A percentile compares a stretch with the other conserved stretches of the same genome.
Evolutionary conservation across 805 yeast species (phyloP).

Genomic region (Kazachstania taianensis): DNA sequence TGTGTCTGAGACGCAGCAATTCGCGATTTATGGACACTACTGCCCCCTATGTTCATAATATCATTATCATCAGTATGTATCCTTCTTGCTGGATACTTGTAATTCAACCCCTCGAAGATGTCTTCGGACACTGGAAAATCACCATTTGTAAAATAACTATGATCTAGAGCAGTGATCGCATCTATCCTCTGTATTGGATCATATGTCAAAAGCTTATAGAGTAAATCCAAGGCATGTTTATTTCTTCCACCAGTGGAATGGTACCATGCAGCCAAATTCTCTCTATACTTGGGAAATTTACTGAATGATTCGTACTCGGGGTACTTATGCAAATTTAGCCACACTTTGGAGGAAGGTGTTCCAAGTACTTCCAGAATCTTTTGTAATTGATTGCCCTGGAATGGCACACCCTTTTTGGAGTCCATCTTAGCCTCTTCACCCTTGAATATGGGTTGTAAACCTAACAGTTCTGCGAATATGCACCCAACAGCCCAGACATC

Average conservation of each 20-base stretch:
- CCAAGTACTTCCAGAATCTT: slow-evolving; percentile 91
- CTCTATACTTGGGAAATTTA: slow-evolving; percentile 43
- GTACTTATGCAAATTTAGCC: slow-evolving; percentile 72
- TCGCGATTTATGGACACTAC: slow-evolving; percentile 13
- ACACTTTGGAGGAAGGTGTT: slow-evolving; percentile 63
- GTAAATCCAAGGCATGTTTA: slow-evolving; percentile 53
- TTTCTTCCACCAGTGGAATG: slow-evolving; percentile 70
- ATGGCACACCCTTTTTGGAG: slow-evolving; percentile 84
- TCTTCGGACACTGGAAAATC: slow-evolving; percentile 64
- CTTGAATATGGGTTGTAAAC: slow-evolving; percentile 86
- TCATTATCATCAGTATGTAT: slow-evolving; percentile 83
- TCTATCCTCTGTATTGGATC: slow-evolving; percentile 76
- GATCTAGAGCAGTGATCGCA: slow-evolving; percentile 65
- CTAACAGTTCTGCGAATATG: slow-evolving; percentile 80
- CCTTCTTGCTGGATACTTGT: slow-evolving; percentile 76
- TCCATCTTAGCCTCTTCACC: slow-evolving; percentile 98
- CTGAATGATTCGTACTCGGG: slow-evolving; percentile 73
- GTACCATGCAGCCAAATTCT: slow-evolving; percentile 74
- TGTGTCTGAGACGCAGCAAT: slow-evolving; percentile 15
- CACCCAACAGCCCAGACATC: slow-evolving; percentile 97
- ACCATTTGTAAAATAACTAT: slow-evolving; percentile 55
- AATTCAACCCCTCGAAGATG: slow-evolving; percentile 66
- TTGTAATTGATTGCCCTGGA: slow-evolving; percentile 85
- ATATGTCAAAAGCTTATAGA: slow-evolving; percentile 59
- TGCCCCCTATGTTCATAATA: slow-evolving; percentile 35